These are phyloP conservation scores for Claviceps capensis DNA, from an alignment of 2,329 filamentous ascomycete species.

Conservation along the genomic window DNA sequence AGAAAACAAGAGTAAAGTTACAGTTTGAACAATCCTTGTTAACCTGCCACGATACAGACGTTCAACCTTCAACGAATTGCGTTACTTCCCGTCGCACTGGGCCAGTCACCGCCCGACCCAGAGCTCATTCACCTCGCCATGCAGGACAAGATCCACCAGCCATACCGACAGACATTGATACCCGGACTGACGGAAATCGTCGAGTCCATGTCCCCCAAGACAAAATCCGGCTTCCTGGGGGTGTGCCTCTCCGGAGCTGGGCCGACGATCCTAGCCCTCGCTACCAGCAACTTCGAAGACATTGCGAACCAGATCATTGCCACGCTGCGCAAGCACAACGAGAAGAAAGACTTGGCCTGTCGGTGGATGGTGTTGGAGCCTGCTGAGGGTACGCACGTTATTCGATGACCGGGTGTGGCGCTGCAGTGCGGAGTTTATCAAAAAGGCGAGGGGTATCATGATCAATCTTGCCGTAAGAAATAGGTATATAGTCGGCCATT, in stretches of 20 bases:
- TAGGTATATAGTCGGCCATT: too few relatives aligned
- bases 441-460: not conserved
- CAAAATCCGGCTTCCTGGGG: conserved; percentile 77
- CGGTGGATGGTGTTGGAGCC: conserved; percentile 81
- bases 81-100: conserved; percentile 76
- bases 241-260: conserved; percentile 93
- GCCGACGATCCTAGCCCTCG: conserved; percentile 85
- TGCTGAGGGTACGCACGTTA: conserved; percentile 52
- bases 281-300: conserved; percentile 74
- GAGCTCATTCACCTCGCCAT: conserved; percentile 94
- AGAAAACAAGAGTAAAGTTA: not conserved
- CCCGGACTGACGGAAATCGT: conserved; percentile 86
- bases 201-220: conserved; percentile 75
- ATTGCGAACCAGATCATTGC: conserved; percentile 71
- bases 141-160: conserved; percentile 98
- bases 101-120: conserved; percentile 78
- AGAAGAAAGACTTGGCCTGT: conserved; percentile 56
- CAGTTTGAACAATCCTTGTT: not conserved
- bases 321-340: conserved; percentile 49
- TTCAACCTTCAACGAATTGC: conserved; percentile 95
- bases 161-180: conserved; percentile 82
- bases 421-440: not conserved
- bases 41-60: conserved; percentile 27
- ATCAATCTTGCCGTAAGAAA: too few relatives aligned
- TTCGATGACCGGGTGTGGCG: conserved; percentile 17